These are phyloP conservation scores for Xylaria sp. DNA, from an alignment of 495 filamentous ascomycete species.

Conservation along the genomic window DNA sequence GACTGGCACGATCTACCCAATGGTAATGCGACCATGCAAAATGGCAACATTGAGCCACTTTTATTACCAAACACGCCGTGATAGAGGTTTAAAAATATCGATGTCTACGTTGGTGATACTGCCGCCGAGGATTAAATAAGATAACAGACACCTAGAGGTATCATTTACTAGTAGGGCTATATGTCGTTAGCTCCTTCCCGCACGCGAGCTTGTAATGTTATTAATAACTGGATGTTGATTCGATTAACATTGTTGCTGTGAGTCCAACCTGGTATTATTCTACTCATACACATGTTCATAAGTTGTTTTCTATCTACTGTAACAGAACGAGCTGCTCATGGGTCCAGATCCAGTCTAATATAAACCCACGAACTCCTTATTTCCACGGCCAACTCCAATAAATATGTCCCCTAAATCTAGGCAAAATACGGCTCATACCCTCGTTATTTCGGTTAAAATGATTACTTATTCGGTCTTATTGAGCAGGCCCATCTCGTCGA, in stretches of 20 bases:
- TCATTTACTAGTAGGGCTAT: too few species aligned
- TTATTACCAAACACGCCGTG: too few species aligned
- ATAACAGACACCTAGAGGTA: too few species aligned
- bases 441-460: neutral
- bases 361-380: neutral
- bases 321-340: neutral
- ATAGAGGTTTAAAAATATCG: too few species aligned
- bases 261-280: neutral
- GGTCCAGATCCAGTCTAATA: neutral
- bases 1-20: too few species aligned
- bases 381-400: neutral
- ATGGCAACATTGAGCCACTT: too few species aligned
- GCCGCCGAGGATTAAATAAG: too few species aligned
- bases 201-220: neutral
- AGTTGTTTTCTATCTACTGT: neutral
- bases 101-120: too few species aligned
- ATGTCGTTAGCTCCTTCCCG: too few species aligned
- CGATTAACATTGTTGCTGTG: neutral
- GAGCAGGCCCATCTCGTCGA: constrained; percentile 12
- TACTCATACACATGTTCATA: neutral
- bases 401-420: neutral
- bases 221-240: neutral
- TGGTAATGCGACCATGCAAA: too few species aligned
- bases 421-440: neutral
- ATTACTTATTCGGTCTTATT: neutral